Evolutionary conservation across 164 flowering plant species (phyloP).

Genomic region (Piper longum): DNA sequence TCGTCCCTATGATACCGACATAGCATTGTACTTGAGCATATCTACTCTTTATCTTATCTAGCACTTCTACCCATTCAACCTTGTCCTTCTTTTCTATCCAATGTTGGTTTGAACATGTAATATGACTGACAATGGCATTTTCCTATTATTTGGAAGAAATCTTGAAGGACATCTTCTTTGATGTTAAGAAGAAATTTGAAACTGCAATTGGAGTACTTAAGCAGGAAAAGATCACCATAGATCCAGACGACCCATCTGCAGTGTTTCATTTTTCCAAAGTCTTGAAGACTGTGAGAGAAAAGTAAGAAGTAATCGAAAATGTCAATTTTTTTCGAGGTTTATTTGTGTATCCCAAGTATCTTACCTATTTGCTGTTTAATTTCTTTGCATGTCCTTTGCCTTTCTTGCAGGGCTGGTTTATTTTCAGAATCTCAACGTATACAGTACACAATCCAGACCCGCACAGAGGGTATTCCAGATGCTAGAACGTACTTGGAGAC

Average conservation of each 20-base stretch:
- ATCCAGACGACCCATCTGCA: slow-evolving; percentile 86
- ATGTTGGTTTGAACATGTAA: not conserved
- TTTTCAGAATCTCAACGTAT: slow-evolving; percentile 72
- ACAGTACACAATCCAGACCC: slow-evolving; percentile 39
- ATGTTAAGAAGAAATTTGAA: slow-evolving; percentile 87
- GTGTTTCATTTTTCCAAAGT: slow-evolving; percentile 79
- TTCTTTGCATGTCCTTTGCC: not conserved
- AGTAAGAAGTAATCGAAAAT: slow-evolving; percentile 27
- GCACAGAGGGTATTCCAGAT: slow-evolving; percentile 64
- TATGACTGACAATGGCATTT: slow-evolving; percentile 9
- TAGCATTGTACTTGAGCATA: too few species aligned
- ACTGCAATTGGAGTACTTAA: slow-evolving; percentile 61
- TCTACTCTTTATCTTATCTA: not conserved
- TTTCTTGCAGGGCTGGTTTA: slow-evolving; percentile 54
- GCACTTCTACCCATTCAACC: too few species aligned
- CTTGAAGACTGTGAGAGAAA: slow-evolving; percentile 80
- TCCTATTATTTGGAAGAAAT: slow-evolving; percentile 35
- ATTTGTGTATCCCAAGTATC: too few species aligned
- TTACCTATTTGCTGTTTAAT: not conserved
- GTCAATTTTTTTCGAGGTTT: not conserved
- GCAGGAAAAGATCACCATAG: slow-evolving; percentile 89
- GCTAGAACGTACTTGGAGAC: slow-evolving; percentile 61
- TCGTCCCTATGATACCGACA: not conserved
- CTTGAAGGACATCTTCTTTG: slow-evolving; percentile 79
- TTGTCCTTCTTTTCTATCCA: too few species aligned